Conservation (phyloP, 2,329 filamentous ascomycete species). For the Dothistroma pini region DNA sequence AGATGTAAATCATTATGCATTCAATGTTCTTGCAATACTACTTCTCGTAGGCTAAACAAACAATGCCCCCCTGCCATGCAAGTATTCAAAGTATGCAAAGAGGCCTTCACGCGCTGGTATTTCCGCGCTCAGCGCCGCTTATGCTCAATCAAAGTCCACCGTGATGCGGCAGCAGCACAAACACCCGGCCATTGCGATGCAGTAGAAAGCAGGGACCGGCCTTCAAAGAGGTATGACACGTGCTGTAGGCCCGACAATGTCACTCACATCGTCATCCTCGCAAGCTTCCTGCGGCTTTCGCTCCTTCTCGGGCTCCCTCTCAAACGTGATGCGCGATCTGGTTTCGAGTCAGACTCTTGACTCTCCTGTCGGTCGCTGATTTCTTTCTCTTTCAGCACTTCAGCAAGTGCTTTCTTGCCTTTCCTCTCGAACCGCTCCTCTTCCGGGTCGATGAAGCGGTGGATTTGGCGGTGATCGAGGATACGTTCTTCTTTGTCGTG, state of each 20-base stretch:
- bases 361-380: slow-evolving; percentile 22
- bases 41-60: not conserved
- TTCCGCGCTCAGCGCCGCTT: not conserved
- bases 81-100: not conserved
- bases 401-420: slow-evolving; percentile 33
- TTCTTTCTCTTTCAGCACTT: slow-evolving; percentile 28
- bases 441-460: slow-evolving; percentile 69
- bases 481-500: slow-evolving; percentile 66
- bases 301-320: slow-evolving; percentile 9
- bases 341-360: slow-evolving; percentile 16
- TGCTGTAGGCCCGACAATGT: not conserved
- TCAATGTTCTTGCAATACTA: not conserved
- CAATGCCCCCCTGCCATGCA: not conserved
- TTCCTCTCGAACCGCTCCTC: slow-evolving; percentile 36
- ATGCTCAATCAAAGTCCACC: not conserved
- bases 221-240: not conserved
- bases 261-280: slow-evolving; percentile 15
- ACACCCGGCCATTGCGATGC: too few species aligned
- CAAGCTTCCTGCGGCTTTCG: slow-evolving; percentile 16
- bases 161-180: too few species aligned
- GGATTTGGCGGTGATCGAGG: slow-evolving; percentile 80
- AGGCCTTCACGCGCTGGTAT: not conserved
- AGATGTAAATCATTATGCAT: not conserved
- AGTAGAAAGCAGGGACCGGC: too few species aligned
- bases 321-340: not conserved